Evolutionary conservation across 306 rosid species (phyloP).

Genomic region (Trifolium dubium): DNA sequence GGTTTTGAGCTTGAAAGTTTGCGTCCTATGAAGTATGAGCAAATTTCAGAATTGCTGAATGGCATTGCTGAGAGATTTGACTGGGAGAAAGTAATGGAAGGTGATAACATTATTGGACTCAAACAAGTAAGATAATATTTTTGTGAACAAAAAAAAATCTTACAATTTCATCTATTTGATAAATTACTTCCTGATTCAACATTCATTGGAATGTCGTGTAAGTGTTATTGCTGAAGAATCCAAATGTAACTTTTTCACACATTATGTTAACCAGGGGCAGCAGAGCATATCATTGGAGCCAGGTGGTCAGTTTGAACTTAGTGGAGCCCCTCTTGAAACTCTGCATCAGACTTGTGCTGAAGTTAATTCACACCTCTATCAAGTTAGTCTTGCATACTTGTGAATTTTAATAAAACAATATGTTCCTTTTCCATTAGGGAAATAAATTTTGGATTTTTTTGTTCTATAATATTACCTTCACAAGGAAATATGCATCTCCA

Average conservation of each 20-base stretch:
- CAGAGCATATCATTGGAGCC: slow-evolving; percentile 98
- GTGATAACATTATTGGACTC: slow-evolving; percentile 89
- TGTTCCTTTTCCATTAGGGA: slow-evolving; percentile 7
- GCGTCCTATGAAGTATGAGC: slow-evolving; percentile 84
- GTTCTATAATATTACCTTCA: background rate
- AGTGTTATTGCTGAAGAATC: slow-evolving; percentile 16
- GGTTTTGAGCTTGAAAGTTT: slow-evolving; percentile 82
- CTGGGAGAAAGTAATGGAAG: slow-evolving; percentile 95
- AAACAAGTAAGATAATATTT: slow-evolving; percentile 65
- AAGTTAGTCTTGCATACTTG: slow-evolving; percentile 55
- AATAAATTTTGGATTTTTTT: background rate
- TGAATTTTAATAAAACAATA: background rate
- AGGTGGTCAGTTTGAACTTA: slow-evolving; percentile 99
- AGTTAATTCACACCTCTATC: slow-evolving; percentile 95
- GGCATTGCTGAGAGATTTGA: slow-evolving; percentile 94
- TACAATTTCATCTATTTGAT: slow-evolving; percentile 22
- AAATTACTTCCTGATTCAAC: slow-evolving; percentile 30
- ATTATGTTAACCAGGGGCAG: slow-evolving; percentile 73
- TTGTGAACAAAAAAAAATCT: slow-evolving; percentile 10
- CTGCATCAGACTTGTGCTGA: slow-evolving; percentile 99
- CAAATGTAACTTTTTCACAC: background rate
- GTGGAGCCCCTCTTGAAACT: slow-evolving; percentile 98
- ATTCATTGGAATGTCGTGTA: slow-evolving; percentile 22
- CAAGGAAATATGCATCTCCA: slow-evolving; percentile 3
- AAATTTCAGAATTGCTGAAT: slow-evolving; percentile 81